Evolutionary conservation across 129 eudicot genomes (phyloP), one percentile per base, ranked within the genome.

Genomic region (Scalesia atractyloides): DNA sequence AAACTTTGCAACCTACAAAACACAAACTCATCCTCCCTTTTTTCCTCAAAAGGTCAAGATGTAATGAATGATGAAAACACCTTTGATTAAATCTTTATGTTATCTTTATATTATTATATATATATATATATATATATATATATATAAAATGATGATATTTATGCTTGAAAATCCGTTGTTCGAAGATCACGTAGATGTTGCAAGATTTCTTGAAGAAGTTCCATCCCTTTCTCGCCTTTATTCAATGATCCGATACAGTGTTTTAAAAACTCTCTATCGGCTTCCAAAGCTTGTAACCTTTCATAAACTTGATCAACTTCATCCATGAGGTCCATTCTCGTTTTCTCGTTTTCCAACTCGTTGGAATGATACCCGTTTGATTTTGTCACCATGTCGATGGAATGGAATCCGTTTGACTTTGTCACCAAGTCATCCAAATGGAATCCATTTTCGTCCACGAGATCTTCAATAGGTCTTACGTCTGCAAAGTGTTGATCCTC

Each of bases 141-240:
- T 6, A 41, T 17, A 18, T 8, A 17, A 19, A 54, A 54, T 19
- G 19, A 17, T 17, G 19, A 54, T 54, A 54, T 69, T 44, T 60
- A 68, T 15, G 70, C 22, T 59, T 73, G 64, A 58, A 76, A 87
- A 81, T 94, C 98, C 30, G 90, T 85, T 36, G 77, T 77, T 75
- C 88, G 79, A 51, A 94, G 85, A 77, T 88, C 97, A 2, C 91
- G 91, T 12, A 94, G 76, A 88, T 94, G 98, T 50, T 87, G 96
- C 68, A 94, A 71, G 69, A 94, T 94, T 79, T 94, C 98, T 60
- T 88, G 97, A 54, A 94, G 93, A 77, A 94, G 96, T 66, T 90
- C 86, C 89, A 86, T 79, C 9, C 98, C 98, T 63, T 90, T 94
- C 53, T 89, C 97, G 2, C 98, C 98, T 79, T 94, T 94, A 70